Evolutionary conservation across 192 early-diverging fungal genomes (phyloP), one percentile per base, ranked within the genome.

Genomic region (Coemansia sp.): DNA sequence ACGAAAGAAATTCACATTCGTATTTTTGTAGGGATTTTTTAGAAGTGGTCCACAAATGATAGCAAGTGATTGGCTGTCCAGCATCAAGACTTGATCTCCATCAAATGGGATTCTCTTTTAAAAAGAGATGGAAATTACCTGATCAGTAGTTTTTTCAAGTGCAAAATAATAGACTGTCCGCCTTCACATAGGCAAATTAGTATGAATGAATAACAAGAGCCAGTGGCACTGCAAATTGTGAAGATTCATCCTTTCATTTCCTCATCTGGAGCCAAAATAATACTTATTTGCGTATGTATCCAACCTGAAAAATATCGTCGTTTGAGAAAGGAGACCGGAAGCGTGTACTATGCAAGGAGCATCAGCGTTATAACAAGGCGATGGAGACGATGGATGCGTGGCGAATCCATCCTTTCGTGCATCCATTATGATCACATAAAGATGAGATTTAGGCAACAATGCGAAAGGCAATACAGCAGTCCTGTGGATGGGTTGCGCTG

Each of bases 221-320:
- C 18, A 16, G 40, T 13, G 1, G 15, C 40, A 51, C 25, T 51
- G 23, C 25, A 51, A 26, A 26, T 18, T 20, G n/a, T 7, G 18
- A 57, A 33, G 55, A 57, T 57, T 56, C 72, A 65, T 60, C 72
- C 73, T 75, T 69, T 75, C 63, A 55, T 58, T 70, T 59, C 70
- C 63, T 60, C 51, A 58, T 60, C 59, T 64, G 73, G 59, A 75
- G 67, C 71, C 71, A 65, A 65, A 69, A 67, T 59, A 67, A 67
- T 58, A 61, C 45, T 58, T 69, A 69, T 69, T 68, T 66, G 72
- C 63, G 72, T 74, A 69, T 60, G 72, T 74, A 74, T 74, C 46
- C 25, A 49, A 45, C 28, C 58, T 29, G 31, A 1, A 33, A 25
- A 12, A 12, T 25, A 49, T 25, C 8, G 21, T 49, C 46, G 21